These are phyloP conservation scores for Euphorbia neoarborescens DNA, from an alignment of 441 rosid genomes.

Conservation along the genomic window DNA sequence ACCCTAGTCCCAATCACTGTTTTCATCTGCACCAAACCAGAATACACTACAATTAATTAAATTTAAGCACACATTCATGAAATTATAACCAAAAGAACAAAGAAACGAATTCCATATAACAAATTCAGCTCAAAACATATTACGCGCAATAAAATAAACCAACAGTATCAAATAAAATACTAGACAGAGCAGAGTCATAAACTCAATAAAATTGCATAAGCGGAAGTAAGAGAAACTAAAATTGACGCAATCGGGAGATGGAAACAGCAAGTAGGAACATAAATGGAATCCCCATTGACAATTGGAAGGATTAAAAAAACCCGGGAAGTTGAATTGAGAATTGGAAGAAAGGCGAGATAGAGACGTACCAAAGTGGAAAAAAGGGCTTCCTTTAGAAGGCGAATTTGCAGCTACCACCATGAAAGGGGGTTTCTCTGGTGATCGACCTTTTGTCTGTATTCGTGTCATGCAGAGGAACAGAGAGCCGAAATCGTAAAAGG, in stretches of 20 bases:
- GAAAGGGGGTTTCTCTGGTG: conserved; percentile 18
- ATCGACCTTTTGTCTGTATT: conserved; percentile 17
- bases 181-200: not conserved
- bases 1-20: conserved; percentile 28
- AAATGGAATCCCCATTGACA: conserved; percentile 22
- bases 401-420: conserved; percentile 5
- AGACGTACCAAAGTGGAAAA: conserved; percentile 24
- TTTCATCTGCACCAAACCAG: conserved; percentile 27
- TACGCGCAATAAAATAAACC: not conserved
- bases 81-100: not conserved
- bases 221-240: conserved; percentile 11
- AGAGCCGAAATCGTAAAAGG: conserved; percentile 8
- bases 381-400: not conserved
- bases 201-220: not conserved
- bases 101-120: conserved; percentile 6
- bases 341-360: conserved; percentile 14
- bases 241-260: conserved; percentile 10
- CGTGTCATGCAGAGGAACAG: not conserved
- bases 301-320: conserved; percentile 21
- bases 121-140: conserved; percentile 22
- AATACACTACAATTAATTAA: conserved; percentile 20
- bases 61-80: not conserved
- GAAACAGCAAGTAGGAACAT: conserved; percentile 1
- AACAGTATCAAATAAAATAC: not conserved
- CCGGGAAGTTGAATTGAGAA: conserved; percentile 21